Percentiles rank a stretch among this genome's conserved stretches.
Conservation (phyloP, 1,284 basidiomycete species). For the Amylostereum areolatum region DNA sequence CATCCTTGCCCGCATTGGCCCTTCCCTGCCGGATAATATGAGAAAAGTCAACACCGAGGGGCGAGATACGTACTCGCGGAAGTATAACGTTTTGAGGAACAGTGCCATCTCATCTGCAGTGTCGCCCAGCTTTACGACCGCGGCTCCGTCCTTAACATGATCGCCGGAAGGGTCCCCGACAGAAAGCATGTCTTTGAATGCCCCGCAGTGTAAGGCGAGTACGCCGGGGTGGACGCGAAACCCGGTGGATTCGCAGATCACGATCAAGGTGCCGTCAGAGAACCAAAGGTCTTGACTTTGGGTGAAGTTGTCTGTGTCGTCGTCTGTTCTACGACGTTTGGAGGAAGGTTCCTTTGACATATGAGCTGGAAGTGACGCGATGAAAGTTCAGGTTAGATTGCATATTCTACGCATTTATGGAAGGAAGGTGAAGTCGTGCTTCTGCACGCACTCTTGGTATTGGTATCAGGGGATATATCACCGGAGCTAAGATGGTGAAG, state of each 20-base stretch:
- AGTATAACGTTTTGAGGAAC: neutral
- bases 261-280: neutral
- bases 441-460: too few species aligned
- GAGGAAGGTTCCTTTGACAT: too few species aligned
- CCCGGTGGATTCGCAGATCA: neutral
- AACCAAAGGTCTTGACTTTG: neutral
- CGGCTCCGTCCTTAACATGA: neutral
- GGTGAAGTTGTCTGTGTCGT: too few species aligned
- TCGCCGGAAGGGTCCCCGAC: neutral
- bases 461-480: too few species aligned
- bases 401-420: too few species aligned
- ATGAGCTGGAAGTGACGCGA: too few species aligned
- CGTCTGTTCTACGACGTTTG: too few species aligned
- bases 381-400: too few species aligned
- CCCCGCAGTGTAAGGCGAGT: neutral
- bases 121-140: neutral
- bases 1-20: neutral
- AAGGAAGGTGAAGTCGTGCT: too few species aligned
- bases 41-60: neutral
- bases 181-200: neutral
- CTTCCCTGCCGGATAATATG: neutral
- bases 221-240: neutral
- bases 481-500: too few species aligned
- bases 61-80: neutral
- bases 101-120: neutral